Base-by-base conservation (phyloP, 2,329 filamentous ascomycete species). In the Orbilia blumenaviensis region DNA sequence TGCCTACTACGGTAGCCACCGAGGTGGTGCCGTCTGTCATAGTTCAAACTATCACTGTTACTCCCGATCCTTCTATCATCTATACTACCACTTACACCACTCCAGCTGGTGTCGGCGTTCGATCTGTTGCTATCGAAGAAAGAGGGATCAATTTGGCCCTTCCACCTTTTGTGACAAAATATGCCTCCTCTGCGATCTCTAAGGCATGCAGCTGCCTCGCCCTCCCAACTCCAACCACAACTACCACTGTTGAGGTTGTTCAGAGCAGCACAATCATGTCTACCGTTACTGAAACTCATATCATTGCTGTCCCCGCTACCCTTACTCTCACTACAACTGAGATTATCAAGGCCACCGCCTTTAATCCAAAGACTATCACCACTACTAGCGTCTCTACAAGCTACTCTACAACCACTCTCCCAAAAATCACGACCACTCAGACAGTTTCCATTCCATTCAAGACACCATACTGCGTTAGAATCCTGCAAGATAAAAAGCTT, bases 391-490 rank as follows among this genome's bases (percentile, higher is more conserved):
- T 23, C 18, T 36, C 66, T 16, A 63, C 56, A 14, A 25, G 14
- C 29, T 21, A 21, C n/a, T 36, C 23, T 10, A 71, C 58, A 1
- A 42, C 16, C 16, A 18, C 27, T 21, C 48, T 56, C 6, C 66
- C 66, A 0, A 34, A 12, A 14, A 16, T 25, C 1, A 71, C 66
- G 1, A 32, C 50, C 21, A 71, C 66, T 1, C 32, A 56, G 16
- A 56, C 46, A 0, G 27, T 56, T 18, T 7, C 34, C 4, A 44
- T 63, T 9, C 66, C 66, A 14, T 71, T 62, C 44, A 62, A 54
- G 54, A 69, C 66, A 2, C 66, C 66, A n/a, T 71, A 71, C 23
- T 71, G 66, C 29, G 66, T 71, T 23, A 62, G 54, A 10, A 62
- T 71, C 27, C 44, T 71, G n/a, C 27, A 62, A 12, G 66, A 71